A percentile compares a stretch with the other conserved stretches of the same genome.
Evolutionary conservation across 2,329 filamentous ascomycete species (phyloP).

Genomic region (Cadophora luteo-olivacea): DNA sequence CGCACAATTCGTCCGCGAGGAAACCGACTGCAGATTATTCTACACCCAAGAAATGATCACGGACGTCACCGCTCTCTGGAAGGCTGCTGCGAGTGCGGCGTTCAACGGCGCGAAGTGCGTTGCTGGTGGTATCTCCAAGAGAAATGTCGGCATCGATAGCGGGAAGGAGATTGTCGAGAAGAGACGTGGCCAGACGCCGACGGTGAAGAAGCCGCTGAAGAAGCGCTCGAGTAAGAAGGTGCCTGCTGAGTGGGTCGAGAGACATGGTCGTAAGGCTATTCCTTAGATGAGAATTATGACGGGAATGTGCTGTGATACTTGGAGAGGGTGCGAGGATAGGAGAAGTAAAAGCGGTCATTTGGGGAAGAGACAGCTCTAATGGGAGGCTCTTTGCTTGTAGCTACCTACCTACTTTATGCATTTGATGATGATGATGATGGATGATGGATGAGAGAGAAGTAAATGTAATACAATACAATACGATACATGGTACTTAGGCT

Average conservation of each 20-base stretch:
- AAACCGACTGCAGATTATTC: constrained; percentile 66
- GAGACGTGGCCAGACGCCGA: neutral
- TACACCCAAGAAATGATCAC: constrained; percentile 61
- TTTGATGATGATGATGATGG: neutral
- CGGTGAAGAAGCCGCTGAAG: neutral
- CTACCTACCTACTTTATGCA: neutral
- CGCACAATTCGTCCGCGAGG: constrained; percentile 65
- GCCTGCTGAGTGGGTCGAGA: constrained; percentile 23
- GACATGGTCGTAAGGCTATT: constrained; percentile 28
- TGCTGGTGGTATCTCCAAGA: constrained; percentile 36
- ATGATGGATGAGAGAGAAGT: neutral
- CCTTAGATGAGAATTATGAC: constrained; percentile 10
- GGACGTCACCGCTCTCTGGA: constrained; percentile 60
- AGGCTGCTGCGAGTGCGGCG: constrained; percentile 48
- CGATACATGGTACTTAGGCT: neutral
- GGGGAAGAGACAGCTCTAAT: neutral
- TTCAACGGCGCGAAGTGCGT: constrained; percentile 50
- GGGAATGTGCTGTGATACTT: neutral
- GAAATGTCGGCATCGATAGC: neutral
- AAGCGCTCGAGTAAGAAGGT: constrained; percentile 12
- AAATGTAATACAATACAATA: neutral
- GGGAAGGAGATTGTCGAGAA: constrained; percentile 1
- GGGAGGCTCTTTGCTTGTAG: neutral
- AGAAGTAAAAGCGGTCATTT: neutral
- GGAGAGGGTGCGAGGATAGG: neutral